A percentile compares a stretch with the other conserved stretches of the same genome.
These are phyloP conservation scores for Boletus pseudopeckii DNA, from an alignment of 768 basidiomycete genomes.

Conservation along the genomic window DNA sequence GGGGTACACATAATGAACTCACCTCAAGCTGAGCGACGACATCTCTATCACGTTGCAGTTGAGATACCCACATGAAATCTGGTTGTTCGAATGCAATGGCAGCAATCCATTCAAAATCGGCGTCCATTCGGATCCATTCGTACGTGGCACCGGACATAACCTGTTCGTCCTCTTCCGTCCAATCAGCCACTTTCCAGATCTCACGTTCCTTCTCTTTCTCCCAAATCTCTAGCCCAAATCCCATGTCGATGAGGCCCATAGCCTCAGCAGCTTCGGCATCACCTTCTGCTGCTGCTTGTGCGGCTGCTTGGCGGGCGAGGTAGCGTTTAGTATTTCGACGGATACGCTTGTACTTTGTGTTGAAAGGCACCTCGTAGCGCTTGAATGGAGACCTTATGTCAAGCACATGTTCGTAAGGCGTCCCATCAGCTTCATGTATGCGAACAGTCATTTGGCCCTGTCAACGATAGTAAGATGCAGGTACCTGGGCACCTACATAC, in stretches of 20 bases:
- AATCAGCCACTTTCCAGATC: conserved; percentile 95
- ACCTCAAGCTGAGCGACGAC: conserved; percentile 98
- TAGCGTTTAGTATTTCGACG: conserved; percentile 95
- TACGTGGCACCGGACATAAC: conserved; percentile 94
- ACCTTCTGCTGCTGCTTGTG: conserved; percentile 89
- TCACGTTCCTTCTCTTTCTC: conserved; percentile 91
- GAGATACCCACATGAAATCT: conserved; percentile 98
- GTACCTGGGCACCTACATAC: not conserved
- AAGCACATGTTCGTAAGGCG: conserved; percentile 96
- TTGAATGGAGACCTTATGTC: conserved; percentile 86
- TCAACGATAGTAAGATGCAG: conserved; percentile 6
- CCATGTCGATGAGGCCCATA: conserved; percentile 91
- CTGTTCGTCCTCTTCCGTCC: conserved; percentile 95
- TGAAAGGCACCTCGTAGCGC: conserved; percentile 97
- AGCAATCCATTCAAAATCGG: conserved; percentile 99
- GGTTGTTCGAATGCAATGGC: conserved; percentile 89
- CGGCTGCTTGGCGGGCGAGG: conserved; percentile 86
- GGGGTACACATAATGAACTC: conserved; percentile 23
- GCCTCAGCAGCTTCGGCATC: conserved; percentile 90
- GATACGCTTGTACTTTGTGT: conserved; percentile 97
- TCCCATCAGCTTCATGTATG: conserved; percentile 98
- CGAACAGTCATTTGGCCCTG: conserved; percentile 98
- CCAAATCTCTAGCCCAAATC: conserved; percentile 92
- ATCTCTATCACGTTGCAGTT: conserved; percentile 92
- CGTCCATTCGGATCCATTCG: conserved; percentile 99